Base-by-base conservation (phyloP, 768 basidiomycete genomes). In the Kwoniella sp. region DNA sequence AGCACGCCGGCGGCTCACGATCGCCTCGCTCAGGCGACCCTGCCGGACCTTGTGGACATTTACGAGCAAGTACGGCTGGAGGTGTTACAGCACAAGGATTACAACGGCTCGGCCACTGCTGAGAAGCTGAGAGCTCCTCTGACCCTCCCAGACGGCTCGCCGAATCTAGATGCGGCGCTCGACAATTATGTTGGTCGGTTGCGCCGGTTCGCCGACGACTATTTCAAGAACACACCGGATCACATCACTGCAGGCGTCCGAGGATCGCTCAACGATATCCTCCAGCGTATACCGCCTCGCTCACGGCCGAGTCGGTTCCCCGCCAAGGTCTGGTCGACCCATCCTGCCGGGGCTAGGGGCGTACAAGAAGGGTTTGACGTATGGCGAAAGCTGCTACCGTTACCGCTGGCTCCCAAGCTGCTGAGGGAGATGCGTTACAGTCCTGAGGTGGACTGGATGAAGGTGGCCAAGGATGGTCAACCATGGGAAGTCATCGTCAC, bases 301-400 rank as follows among this genome's bases (percentile, higher is more conserved):
- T 32, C 29, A 17, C 12, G 41, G 43, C 40, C 39, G 5, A 22
- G 43, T 26, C 6, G 9, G 3, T 50, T 59, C 29, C 57, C 57
- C 7, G 3, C 39, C 12, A 50, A 50, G 20, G 49, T 60, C 7
- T 60, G 53, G 53, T 49, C 58, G 20, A 50, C 53, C 1, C 39
- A 60, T 37, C 48, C 42, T 27, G 15, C 20, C 12, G 44, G 42
- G 8, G n/a, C 17, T 7, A 15, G 34, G 2, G 44, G 48, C 8
- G 32, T 50, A 23, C 23, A 40, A 41, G 39, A 40, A 29, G 39
- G 39, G 36, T 60, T 55, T 27, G 39, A 52, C 1, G 31, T 60
- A 22, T 60, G 58, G 58, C 17, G 12, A 27, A 50, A 28, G 10
- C 38, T 61, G 2, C 27, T 61, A 20, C 56, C 56, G 3, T n/a